Base-by-base conservation (phyloP, 169 alveolate species). In the Eimeria zaria region DNA sequence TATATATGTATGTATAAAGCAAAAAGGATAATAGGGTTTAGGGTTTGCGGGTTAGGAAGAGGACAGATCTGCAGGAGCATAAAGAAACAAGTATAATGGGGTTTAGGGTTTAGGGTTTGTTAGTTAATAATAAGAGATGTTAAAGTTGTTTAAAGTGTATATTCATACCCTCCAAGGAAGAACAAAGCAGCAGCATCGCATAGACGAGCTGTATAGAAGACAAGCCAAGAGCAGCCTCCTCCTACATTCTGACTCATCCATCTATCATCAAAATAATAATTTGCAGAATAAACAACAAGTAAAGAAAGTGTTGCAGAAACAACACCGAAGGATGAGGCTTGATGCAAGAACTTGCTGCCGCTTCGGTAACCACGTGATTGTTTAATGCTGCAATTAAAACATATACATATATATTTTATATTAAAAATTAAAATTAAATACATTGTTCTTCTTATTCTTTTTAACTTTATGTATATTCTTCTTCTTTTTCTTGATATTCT, bases 331-430 rank as follows among this genome's bases (percentile, higher is more conserved):
- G 98, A 97, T 55, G 99, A 97, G 55, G 99, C 99, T 94, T 98
- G 99, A 46, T 97, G 97, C 69, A 98, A 69, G 84, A 98, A 98
- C 92, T 98, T 98, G 78, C 98, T 98, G 39, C 99, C 99, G 22
- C 98, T 98, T 48, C 99, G 97, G 96, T 97, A 98, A 36, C 99
- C 99, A 60, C 99, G 97, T 48, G 98, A 97, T 64, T 98, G 99
- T 95, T 98, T 98, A 89, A 98, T 98, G 85, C 99, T 98, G 92
- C 22, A 95, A 48, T n/a, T n/a, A 30, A 30, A 58, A 39, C 53
- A 41, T 6, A 20, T 3, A 76, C 62, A 36, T 2, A 69, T n/a
- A 80, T 39, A 39, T 39, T 20, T 14, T 62, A 8, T 62, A 36
- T 44, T 83, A 33, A 2, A 14, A 36, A 83, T 44, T 36, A 30